Evolutionary conservation across 1,284 basidiomycete genomes (phyloP).

Genomic region (Lignosus rhinocerotis): DNA sequence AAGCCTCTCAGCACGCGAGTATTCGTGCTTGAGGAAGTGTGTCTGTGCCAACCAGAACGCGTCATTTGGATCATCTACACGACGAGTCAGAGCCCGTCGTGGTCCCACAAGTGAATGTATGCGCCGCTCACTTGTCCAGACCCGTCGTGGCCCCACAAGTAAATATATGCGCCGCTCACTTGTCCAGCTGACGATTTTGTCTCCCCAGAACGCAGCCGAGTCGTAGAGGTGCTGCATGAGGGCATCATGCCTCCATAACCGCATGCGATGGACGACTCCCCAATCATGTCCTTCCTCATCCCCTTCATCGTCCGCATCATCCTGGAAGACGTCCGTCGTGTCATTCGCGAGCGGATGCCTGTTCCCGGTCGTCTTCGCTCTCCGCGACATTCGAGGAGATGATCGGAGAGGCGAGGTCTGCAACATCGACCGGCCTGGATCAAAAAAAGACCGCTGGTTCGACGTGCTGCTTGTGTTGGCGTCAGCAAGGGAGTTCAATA

Average conservation of each 20-base stretch:
- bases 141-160: background rate
- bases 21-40: constrained; percentile 94
- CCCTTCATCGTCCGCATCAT: constrained; percentile 47
- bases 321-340: constrained; percentile 74
- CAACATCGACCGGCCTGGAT: constrained; percentile 75
- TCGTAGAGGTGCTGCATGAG: constrained; percentile 98
- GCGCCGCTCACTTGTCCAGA: constrained; percentile 80
- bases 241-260: constrained; percentile 96
- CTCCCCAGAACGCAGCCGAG: constrained; percentile 98
- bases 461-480: constrained; percentile 58
- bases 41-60: constrained; percentile 99
- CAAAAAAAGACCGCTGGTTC: constrained; percentile 58
- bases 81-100: background rate
- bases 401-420: constrained; percentile 66
- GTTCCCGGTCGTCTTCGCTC: constrained; percentile 48
- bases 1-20: constrained; percentile 90
- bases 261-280: constrained; percentile 92
- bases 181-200: constrained; percentile 93
- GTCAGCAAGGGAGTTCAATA: constrained; percentile 67
- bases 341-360: constrained; percentile 76
- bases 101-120: background rate
- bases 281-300: constrained; percentile 69
- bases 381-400: constrained; percentile 51
- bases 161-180: constrained; percentile 54
- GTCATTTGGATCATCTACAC: constrained; percentile 89